Conservation (phyloP, 2,329 filamentous ascomycete species). For the Aspergillus sp. region DNA sequence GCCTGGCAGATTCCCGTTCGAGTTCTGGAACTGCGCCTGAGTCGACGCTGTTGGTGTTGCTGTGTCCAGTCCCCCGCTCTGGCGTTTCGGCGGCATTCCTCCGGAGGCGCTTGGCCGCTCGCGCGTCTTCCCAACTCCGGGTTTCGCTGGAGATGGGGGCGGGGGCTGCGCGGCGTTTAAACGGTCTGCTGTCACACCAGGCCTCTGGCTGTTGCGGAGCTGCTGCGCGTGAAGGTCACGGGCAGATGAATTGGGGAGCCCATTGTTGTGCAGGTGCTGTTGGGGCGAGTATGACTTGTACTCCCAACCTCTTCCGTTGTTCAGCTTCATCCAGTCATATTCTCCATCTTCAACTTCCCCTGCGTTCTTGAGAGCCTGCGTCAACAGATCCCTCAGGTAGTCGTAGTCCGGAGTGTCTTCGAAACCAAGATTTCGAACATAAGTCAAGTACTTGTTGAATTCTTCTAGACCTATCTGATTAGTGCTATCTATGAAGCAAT, state of each 20-base stretch:
- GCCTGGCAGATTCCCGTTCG: conserved; percentile 73
- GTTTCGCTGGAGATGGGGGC: conserved; percentile 78
- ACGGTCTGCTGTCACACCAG: conserved; percentile 72
- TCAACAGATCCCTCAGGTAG: conserved; percentile 93
- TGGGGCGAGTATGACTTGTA: conserved; percentile 66
- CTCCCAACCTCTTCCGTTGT: conserved; percentile 90
- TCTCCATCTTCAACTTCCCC: conserved; percentile 96
- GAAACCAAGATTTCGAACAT: conserved; percentile 95
- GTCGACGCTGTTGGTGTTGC: conserved; percentile 84
- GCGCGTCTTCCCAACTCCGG: conserved; percentile 66
- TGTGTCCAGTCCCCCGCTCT: conserved; percentile 62
- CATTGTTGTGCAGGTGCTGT: conserved; percentile 73
- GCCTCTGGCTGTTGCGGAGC: conserved; percentile 56
- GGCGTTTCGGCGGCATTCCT: conserved; percentile 69
- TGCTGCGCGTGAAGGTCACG: conserved; percentile 72
- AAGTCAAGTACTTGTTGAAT: conserved; percentile 95
- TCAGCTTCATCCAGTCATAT: conserved; percentile 99
- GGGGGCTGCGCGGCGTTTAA: conserved; percentile 92
- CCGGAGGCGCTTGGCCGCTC: conserved; percentile 72
- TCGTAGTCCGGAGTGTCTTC: conserved; percentile 99
- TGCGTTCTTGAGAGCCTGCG: conserved; percentile 87
- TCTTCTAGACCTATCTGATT: conserved; percentile 59
- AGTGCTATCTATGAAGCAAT: conserved; percentile 2
- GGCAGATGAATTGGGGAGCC: conserved; percentile 73
- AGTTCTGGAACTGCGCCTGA: conserved; percentile 95